A percentile compares a stretch with the other conserved stretches of the same genome.
phyloP scores from a whole-genome alignment of 371 early-diverging fungal genomes.

The Actinomortierella wolfii region DNA sequence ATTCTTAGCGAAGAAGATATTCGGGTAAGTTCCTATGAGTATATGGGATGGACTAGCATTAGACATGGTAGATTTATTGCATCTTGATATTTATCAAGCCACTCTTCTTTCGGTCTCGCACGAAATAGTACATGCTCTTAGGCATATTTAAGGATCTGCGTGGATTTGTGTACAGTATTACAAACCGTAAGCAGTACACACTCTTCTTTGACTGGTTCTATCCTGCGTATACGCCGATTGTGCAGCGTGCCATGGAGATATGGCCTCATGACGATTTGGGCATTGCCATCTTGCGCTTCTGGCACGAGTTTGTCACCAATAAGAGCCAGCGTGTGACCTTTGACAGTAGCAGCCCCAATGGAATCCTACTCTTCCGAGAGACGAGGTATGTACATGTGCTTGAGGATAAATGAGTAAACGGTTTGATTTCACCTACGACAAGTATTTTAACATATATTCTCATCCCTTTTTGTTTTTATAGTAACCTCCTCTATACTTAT shows the following conservation, averaged over 20 bases:
- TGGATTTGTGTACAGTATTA: conserved; percentile 77
- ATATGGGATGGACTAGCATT: no score
- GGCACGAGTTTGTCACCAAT: conserved; percentile 81
- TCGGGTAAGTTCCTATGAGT: conserved; percentile 24
- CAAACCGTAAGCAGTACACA: conserved; percentile 62
- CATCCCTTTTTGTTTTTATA: conserved; percentile 8
- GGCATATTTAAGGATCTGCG: conserved; percentile 82
- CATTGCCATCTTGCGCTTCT: conserved; percentile 76
- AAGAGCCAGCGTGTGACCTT: conserved; percentile 81
- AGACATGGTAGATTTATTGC: no score
- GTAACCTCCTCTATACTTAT: conserved; percentile 40
- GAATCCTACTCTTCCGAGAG: conserved; percentile 89
- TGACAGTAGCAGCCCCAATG: conserved; percentile 85
- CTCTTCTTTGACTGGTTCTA: conserved; percentile 90
- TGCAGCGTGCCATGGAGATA: conserved; percentile 72
- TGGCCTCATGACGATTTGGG: conserved; percentile 70
- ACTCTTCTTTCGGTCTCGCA: neutral
- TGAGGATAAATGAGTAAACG: conserved; percentile 19
- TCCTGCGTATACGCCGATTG: conserved; percentile 63
- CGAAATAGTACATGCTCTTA: conserved; percentile 47
- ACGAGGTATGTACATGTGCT: conserved; percentile 65
- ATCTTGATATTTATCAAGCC: neutral
- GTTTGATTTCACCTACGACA: conserved; percentile 46
- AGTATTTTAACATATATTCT: conserved; percentile 1
- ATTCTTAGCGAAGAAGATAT: conserved; percentile 53